Percentiles rank a stretch among this genome's conserved stretches.
Evolutionary conservation across 139 green algal genomes (phyloP).

Genomic region (Chlorella sorokiniana): DNA sequence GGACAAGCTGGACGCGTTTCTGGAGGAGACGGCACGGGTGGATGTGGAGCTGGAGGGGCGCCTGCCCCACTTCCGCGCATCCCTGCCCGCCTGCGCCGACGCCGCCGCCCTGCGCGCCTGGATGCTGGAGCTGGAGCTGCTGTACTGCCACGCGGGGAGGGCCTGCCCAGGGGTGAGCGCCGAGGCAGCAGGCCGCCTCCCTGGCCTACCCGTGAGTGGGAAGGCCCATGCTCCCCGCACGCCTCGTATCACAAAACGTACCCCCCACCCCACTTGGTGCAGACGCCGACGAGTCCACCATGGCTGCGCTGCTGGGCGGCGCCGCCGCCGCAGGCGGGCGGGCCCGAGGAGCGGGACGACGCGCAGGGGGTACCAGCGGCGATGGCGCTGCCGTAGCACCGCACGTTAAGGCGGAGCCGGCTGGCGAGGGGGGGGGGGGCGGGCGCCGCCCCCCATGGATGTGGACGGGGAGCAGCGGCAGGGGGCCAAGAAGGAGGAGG

Average conservation of each 20-base stretch:
- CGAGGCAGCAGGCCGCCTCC: background rate
- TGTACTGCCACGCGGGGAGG: constrained; percentile 34
- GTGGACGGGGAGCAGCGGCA: constrained; percentile 19
- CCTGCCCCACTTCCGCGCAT: background rate
- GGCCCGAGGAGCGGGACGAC: constrained; percentile 13
- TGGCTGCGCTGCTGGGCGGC: constrained; percentile 35
- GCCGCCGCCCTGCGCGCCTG: constrained; percentile 23
- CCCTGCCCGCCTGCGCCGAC: constrained; percentile 6
- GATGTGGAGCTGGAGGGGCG: constrained; percentile 1
- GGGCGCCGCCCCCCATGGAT: background rate
- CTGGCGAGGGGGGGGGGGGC: background rate
- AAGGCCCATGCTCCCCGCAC: background rate
- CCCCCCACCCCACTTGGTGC: background rate
- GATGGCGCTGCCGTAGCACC: background rate
- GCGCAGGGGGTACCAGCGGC: constrained; percentile 5
- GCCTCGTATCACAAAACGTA: background rate
- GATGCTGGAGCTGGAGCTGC: constrained; percentile 40
- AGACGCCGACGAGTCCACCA: constrained; percentile 32
- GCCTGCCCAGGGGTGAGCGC: constrained; percentile 40
- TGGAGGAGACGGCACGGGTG: constrained; percentile 24
- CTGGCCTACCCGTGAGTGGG: background rate
- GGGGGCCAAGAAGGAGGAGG: constrained; percentile 15
- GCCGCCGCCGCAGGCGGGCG: background rate
- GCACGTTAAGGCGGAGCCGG: background rate
- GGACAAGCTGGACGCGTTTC: constrained; percentile 35